These are phyloP conservation scores for Datisca glomerata DNA, from an alignment of 306 rosid species.

Conservation along the genomic window DNA sequence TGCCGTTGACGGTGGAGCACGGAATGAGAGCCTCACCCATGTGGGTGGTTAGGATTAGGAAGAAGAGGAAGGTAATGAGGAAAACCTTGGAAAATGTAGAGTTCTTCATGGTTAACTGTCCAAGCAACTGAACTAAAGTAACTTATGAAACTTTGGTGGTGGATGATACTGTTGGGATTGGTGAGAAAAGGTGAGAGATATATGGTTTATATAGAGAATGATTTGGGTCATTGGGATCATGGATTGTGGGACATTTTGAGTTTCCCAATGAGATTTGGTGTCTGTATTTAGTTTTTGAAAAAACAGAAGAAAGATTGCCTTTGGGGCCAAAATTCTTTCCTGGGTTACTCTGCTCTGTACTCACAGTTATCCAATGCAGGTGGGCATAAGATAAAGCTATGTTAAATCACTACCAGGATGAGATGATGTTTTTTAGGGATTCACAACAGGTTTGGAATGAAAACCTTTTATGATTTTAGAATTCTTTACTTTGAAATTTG, in stretches of 20 bases:
- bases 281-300: too few relatives aligned
- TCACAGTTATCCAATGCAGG: too few relatives aligned
- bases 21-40: background rate
- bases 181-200: too few relatives aligned
- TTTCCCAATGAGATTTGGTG: background rate
- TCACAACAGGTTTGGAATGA: too few relatives aligned
- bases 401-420: too few relatives aligned
- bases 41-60: background rate
- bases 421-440: too few relatives aligned
- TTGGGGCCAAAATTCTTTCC: too few relatives aligned
- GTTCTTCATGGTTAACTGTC: background rate
- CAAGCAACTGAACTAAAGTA: background rate
- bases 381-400: too few relatives aligned
- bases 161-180: background rate
- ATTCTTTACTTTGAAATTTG: too few relatives aligned
- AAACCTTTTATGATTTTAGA: too few relatives aligned
- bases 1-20: background rate
- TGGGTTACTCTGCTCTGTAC: too few relatives aligned
- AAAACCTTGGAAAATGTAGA: background rate
- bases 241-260: background rate
- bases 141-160: background rate
- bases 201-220: background rate
- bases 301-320: too few relatives aligned
- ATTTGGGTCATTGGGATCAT: background rate
- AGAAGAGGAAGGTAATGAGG: background rate